Evolutionary conservation across 108 stramenopile species (phyloP).

Genomic region (Cyclostephanos tholiformis): DNA sequence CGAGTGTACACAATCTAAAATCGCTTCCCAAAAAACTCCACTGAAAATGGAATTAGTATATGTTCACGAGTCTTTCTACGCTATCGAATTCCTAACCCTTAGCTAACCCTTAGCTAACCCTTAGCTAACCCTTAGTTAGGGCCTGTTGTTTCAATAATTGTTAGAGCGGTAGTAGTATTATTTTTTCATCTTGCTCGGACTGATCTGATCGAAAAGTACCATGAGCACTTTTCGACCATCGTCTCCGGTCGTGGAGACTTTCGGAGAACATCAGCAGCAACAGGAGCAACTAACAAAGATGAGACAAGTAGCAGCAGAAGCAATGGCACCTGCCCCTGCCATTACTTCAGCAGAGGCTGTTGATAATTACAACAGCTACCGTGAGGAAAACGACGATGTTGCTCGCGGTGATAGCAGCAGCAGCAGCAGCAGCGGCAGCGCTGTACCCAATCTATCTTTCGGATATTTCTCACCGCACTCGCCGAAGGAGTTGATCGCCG

Average conservation of each 20-base stretch:
- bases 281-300: neutral
- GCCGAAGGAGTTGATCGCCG: neutral
- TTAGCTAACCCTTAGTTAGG: too few species aligned
- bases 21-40: too few species aligned
- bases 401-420: neutral
- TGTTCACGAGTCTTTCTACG: too few species aligned
- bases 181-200: too few species aligned
- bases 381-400: neutral
- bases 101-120: too few species aligned
- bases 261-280: neutral
- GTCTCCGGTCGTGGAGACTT: neutral
- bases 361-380: neutral
- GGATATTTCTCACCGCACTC: slow-evolving; percentile 1
- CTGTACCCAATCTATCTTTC: neutral
- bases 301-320: neutral
- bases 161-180: too few species aligned
- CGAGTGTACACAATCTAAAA: too few species aligned
- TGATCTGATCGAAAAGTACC: too few species aligned
- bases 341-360: neutral
- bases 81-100: too few species aligned
- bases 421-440: neutral
- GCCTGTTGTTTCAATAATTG: too few species aligned
- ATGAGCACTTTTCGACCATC: too few species aligned
- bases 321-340: neutral
- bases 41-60: too few species aligned